Evolutionary conservation across 176 grass and related monocot species (phyloP).

Genomic region (Microstegium vimineum): DNA sequence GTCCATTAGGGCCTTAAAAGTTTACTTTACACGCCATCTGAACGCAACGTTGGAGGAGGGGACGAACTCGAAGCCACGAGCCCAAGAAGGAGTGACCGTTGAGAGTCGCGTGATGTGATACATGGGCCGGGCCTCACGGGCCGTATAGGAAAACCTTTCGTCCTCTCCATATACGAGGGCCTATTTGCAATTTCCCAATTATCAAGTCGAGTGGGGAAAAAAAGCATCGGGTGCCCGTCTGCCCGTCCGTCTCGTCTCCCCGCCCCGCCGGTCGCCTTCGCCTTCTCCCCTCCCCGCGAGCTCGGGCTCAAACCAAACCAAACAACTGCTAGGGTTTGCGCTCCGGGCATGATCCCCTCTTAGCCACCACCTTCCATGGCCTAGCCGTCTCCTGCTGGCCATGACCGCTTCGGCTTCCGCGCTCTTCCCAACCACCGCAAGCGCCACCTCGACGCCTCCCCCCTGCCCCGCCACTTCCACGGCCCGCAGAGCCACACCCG

Average conservation of each 20-base stretch:
- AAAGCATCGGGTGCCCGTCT: not conserved
- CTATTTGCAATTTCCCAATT: not conserved
- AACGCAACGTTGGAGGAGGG: not conserved
- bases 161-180: not conserved
- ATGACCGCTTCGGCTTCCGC: not conserved
- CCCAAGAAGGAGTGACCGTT: too few relatives aligned
- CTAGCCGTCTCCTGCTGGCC: not conserved
- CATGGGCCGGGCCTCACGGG: slow-evolving; percentile 2
- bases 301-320: not conserved
- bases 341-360: slow-evolving; percentile 14
- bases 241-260: not conserved
- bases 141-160: not conserved
- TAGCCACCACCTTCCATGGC: slow-evolving; percentile 24
- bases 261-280: not conserved
- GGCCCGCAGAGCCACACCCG: slow-evolving; percentile 19
- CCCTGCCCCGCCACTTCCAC: not conserved
- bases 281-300: not conserved
- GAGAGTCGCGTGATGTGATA: not conserved
- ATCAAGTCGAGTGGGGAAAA: not conserved
- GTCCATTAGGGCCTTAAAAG: too few relatives aligned
- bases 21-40: too few relatives aligned
- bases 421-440: slow-evolving; percentile 4
- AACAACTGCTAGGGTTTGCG: slow-evolving; percentile 32
- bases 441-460: not conserved
- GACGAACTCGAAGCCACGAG: too few relatives aligned